phyloP scores from a whole-genome alignment of 1,284 basidiomycete species.

The Marasmius sp. region DNA sequence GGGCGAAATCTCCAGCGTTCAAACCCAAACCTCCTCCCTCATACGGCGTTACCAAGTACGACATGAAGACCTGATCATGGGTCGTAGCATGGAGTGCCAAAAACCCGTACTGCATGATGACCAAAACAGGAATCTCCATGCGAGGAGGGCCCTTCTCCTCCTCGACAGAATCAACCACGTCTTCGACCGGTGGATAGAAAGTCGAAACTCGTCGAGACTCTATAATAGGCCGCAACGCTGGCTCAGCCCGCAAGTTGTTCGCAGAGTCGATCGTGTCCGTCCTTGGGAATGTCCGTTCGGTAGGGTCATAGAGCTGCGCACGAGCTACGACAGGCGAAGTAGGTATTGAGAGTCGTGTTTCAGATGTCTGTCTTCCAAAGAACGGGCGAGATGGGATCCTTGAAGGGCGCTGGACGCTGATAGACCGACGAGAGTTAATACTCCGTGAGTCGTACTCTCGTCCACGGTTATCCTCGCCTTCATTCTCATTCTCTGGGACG shows the following conservation, averaged over 20 bases:
- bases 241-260: constrained; percentile 25
- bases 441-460: neutral
- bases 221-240: constrained; percentile 47
- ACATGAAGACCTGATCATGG: constrained; percentile 82
- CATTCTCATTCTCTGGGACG: constrained; percentile 31
- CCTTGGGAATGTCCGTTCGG: constrained; percentile 49
- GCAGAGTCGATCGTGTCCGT: constrained; percentile 30
- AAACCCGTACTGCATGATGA: constrained; percentile 79
- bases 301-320: neutral
- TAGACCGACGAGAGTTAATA: no score
- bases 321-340: neutral
- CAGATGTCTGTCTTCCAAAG: neutral
- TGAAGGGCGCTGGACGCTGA: neutral
- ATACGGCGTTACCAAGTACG: constrained; percentile 80
- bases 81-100: constrained; percentile 81
- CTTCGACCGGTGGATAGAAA: constrained; percentile 24
- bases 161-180: constrained; percentile 35
- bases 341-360: neutral
- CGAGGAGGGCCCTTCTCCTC: constrained; percentile 57
- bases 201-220: constrained; percentile 40
- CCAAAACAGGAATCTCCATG: constrained; percentile 64
- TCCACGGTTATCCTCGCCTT: constrained; percentile 20
- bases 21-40: constrained; percentile 72
- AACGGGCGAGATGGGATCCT: neutral
- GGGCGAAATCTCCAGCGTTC: constrained; percentile 77